Evolutionary conservation across 2,329 filamentous ascomycete genomes (phyloP).

Genomic region (Colletotrichum lentis): DNA sequence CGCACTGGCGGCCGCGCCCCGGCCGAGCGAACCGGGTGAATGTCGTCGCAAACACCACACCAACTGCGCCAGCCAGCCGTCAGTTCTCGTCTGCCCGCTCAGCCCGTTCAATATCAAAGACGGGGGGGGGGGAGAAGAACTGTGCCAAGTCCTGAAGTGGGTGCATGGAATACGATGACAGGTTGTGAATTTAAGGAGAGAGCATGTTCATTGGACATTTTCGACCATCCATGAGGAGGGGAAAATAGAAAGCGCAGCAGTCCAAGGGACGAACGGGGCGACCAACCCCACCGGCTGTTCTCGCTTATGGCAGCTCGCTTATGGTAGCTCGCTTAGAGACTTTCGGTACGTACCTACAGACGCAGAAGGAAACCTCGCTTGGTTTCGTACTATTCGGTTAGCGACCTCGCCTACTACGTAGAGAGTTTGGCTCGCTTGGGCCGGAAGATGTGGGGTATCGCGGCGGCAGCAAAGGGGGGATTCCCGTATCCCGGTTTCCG

Average conservation of each 20-base stretch:
- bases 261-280: background rate
- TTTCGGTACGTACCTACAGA: background rate
- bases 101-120: background rate
- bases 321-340: no score
- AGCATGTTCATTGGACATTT: background rate
- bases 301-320: constrained; percentile 17
- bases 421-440: constrained; percentile 1
- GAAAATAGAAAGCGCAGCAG: background rate
- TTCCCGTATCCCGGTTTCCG: no score
- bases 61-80: background rate
- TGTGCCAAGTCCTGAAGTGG: background rate
- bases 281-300: background rate
- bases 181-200: background rate
- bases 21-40: background rate
- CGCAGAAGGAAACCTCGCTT: no score
- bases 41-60: background rate
- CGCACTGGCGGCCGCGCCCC: background rate
- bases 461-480: background rate
- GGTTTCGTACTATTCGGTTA: no score
- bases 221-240: background rate
- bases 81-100: background rate
- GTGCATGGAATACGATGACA: background rate
- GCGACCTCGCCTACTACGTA: background rate
- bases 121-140: no score
- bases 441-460: background rate